A percentile compares a stretch with the other conserved stretches of the same genome.
Conservation (phyloP, 1,139 yeast genomes). For the Geotrichum fermentans region DNA sequence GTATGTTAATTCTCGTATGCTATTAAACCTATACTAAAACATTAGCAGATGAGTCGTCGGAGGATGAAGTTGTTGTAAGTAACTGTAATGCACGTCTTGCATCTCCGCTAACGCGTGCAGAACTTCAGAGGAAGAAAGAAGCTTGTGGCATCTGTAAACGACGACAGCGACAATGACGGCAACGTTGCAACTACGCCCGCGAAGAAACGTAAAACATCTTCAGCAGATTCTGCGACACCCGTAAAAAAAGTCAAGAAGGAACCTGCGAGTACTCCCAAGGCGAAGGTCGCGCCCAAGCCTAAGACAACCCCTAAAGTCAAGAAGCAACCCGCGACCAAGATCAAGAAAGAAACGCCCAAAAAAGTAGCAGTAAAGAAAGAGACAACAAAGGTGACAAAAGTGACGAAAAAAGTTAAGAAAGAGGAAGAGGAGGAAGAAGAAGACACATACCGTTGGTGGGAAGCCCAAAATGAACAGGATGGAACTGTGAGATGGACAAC, state of each 20-base stretch:
- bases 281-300: slow-evolving; percentile 10
- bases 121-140: no score
- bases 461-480: slow-evolving; percentile 58
- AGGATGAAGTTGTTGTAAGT: slow-evolving; percentile 9
- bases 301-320: slow-evolving; percentile 8
- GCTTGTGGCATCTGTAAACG: slow-evolving; percentile 39
- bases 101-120: no score
- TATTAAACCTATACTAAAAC: no score
- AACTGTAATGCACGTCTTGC: no score
- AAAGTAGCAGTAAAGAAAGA: slow-evolving; percentile 6
- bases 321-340: background rate
- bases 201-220: slow-evolving; percentile 15
- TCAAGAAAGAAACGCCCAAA: slow-evolving; percentile 11
- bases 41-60: no score
- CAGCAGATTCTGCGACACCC: slow-evolving; percentile 4
- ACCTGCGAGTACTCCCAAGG: slow-evolving; percentile 15
- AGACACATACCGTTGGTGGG: slow-evolving; percentile 81
- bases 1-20: no score
- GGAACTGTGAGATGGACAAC: slow-evolving; percentile 82
- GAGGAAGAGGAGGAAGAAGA: slow-evolving; percentile 52
- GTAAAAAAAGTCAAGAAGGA: slow-evolving; percentile 15
- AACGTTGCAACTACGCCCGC: slow-evolving; percentile 29
- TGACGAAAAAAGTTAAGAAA: slow-evolving; percentile 18
- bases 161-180: slow-evolving; percentile 32
- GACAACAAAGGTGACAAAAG: slow-evolving; percentile 7